phyloP scores from a whole-genome alignment of 2,329 filamentous ascomycete genomes.

The Coccinonectria pachysandricola region DNA sequence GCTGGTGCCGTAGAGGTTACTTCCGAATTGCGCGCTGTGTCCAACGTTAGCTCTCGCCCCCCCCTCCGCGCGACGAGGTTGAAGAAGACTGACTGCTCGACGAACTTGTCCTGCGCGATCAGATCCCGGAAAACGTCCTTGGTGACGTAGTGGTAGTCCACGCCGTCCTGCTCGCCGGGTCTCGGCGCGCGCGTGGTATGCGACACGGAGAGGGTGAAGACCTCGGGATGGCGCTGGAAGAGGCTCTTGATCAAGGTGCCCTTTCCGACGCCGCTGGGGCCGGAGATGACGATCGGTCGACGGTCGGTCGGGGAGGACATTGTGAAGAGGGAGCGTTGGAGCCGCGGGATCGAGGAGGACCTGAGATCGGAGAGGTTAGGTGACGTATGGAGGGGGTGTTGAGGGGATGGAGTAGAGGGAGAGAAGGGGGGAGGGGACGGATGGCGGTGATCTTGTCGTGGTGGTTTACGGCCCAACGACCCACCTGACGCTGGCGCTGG shows the following conservation, averaged over 20 bases:
- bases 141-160: conserved; percentile 71
- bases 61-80: no score
- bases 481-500: no score
- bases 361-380: no score
- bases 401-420: no score
- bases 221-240: conserved; percentile 44
- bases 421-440: no score
- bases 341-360: no score
- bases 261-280: conserved; percentile 72
- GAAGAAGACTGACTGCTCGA: conserved; percentile 54
- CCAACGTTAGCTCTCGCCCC: no score
- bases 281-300: conserved; percentile 67
- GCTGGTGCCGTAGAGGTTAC: conserved; percentile 80
- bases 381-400: no score
- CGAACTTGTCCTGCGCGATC: conserved; percentile 59
- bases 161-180: conserved; percentile 63
- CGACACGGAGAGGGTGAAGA: conserved; percentile 47
- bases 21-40: conserved; percentile 64
- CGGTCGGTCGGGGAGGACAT: conserved; percentile 32
- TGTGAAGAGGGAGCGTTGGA: no score
- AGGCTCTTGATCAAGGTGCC: conserved; percentile 68
- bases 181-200: conserved; percentile 77
- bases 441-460: no score
- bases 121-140: conserved; percentile 57
- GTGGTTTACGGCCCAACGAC: no score